Conservation (phyloP, 768 basidiomycete species). For the Pleurotus salmoneostramineus region DNA sequence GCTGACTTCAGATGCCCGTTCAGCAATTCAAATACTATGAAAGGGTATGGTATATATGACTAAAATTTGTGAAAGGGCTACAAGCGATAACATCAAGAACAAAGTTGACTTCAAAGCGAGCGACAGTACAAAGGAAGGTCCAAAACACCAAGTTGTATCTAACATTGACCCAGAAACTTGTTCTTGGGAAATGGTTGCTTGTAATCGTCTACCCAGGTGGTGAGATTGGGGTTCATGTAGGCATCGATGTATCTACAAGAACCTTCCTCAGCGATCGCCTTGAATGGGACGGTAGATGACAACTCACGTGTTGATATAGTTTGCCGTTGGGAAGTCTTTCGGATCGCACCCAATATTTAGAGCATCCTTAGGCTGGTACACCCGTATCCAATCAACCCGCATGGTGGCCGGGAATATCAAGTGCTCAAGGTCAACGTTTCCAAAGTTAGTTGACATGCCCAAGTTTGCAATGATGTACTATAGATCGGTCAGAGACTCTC, state of each 20-base stretch:
- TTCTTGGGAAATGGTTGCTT: conserved; percentile 70
- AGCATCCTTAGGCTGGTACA: conserved; percentile 73
- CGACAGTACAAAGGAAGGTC: neutral
- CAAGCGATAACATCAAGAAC: too few relatives aligned
- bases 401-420: conserved; percentile 72
- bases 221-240: conserved; percentile 81
- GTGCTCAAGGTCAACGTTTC: conserved; percentile 61
- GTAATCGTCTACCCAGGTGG: conserved; percentile 68
- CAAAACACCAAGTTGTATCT: conserved; percentile 12
- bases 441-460: conserved; percentile 81
- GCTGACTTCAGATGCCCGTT: too few relatives aligned
- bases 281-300: neutral
- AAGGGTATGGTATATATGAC: too few relatives aligned
- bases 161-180: conserved; percentile 57
- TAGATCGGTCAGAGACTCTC: too few relatives aligned
- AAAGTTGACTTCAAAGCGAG: neutral
- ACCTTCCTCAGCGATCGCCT: neutral
- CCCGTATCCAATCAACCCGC: conserved; percentile 84
- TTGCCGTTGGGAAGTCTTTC: conserved; percentile 67
- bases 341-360: conserved; percentile 88
- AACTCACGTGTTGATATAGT: conserved; percentile 72
- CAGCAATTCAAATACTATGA: too few relatives aligned
- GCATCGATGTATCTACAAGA: conserved; percentile 48
- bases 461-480: conserved; percentile 85
- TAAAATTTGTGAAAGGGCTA: too few relatives aligned